phyloP scores from a whole-genome alignment of 164 flowering plant genomes.

The Litsea cubeba region DNA sequence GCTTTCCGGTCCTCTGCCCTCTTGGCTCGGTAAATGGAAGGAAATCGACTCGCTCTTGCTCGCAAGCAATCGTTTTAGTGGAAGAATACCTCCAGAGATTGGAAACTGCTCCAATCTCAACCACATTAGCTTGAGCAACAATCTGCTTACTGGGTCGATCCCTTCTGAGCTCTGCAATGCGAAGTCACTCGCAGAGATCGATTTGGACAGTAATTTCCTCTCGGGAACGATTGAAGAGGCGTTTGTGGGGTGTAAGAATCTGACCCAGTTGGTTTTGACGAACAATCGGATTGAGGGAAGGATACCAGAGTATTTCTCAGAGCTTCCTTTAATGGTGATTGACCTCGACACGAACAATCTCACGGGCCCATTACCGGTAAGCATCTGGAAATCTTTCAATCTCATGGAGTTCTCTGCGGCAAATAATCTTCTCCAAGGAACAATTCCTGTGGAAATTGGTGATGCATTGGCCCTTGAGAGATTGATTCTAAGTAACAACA shows the following conservation, averaged over 20 bases:
- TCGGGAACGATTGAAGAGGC: constrained; percentile 44
- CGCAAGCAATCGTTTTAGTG: constrained; percentile 46
- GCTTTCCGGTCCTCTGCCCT: constrained; percentile 62
- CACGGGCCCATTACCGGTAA: constrained; percentile 49
- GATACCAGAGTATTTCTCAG: constrained; percentile 56
- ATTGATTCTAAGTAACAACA: constrained; percentile 51
- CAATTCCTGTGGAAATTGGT: constrained; percentile 49
- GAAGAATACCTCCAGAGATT: constrained; percentile 57
- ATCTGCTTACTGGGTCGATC: constrained; percentile 47
- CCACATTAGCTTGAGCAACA: constrained; percentile 49
- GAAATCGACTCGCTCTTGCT: constrained; percentile 46
- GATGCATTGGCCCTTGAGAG: constrained; percentile 39
- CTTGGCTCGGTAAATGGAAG: constrained; percentile 68
- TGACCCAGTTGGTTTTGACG: constrained; percentile 47
- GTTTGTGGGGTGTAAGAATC: constrained; percentile 49
- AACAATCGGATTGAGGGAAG: constrained; percentile 51
- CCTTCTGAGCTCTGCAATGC: constrained; percentile 65
- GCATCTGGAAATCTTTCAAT: constrained; percentile 38
- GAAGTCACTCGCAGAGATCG: constrained; percentile 40
- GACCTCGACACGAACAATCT: constrained; percentile 68
- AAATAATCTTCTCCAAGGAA: constrained; percentile 49
- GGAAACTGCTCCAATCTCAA: constrained; percentile 56
- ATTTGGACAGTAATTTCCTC: constrained; percentile 51
- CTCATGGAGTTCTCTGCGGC: constrained; percentile 70
- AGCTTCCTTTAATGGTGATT: constrained; percentile 59